Evolutionary conservation across 345 rosid genomes (phyloP).

Genomic region (Cardamine resedifolia): DNA sequence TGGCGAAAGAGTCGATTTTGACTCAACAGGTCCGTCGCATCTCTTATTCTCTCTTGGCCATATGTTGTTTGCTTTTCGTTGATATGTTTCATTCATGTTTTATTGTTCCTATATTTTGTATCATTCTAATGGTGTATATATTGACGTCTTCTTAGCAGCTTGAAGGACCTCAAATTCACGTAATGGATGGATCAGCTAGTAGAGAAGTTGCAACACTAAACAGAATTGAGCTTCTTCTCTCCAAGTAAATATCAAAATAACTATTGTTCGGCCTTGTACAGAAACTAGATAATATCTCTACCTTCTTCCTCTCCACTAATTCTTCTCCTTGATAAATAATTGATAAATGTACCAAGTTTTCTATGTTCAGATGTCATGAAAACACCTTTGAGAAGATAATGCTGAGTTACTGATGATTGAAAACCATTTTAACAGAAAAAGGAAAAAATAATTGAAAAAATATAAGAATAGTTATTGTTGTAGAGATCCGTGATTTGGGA

Average conservation of each 20-base stretch:
- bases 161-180: slow-evolving; percentile 22
- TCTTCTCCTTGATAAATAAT: slow-evolving; percentile 4
- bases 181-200: slow-evolving; percentile 16
- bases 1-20: slow-evolving; percentile 79
- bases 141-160: slow-evolving; percentile 8
- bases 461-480: not conserved
- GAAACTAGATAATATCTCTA: slow-evolving; percentile 10
- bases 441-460: too few relatives aligned
- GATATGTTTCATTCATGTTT: not conserved
- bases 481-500: slow-evolving; percentile 29
- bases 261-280: slow-evolving; percentile 11
- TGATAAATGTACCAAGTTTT: not conserved
- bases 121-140: not conserved
- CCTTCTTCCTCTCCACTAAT: not conserved
- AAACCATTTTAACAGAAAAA: not conserved
- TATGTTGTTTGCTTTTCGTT: slow-evolving; percentile 5
- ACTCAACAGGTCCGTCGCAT: slow-evolving; percentile 48
- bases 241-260: slow-evolving; percentile 28
- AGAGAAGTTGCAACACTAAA: slow-evolving; percentile 14
- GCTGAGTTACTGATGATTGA: too few relatives aligned
- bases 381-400: not conserved
- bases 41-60: not conserved
- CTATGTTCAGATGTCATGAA: not conserved
- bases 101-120: not conserved
- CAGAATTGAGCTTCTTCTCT: not conserved